These are phyloP conservation scores for Rhodotorula kratochvilovae DNA, from an alignment of 768 basidiomycete genomes.

Conservation along the genomic window DNA sequence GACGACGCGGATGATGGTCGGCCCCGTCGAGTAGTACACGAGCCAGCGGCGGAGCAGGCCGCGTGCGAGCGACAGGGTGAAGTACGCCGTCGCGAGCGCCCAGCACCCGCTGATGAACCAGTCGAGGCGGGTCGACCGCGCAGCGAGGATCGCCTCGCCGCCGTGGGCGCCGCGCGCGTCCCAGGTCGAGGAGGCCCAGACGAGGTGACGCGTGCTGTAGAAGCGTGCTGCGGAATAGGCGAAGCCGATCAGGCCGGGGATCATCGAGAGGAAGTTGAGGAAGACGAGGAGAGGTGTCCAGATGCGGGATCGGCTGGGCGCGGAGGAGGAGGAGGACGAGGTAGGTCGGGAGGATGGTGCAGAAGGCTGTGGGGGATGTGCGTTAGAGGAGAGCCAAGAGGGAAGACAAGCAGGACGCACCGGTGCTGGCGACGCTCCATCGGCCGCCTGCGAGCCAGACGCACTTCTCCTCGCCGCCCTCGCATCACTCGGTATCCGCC, in stretches of 20 bases:
- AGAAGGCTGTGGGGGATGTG: too few species aligned
- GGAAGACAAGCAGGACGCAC: not conserved
- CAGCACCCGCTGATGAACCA: conserved; percentile 38
- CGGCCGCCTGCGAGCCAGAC: not conserved
- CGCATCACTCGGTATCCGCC: not conserved
- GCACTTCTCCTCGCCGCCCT: not conserved
- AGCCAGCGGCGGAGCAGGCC: conserved; percentile 87
- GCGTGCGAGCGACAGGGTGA: conserved; percentile 79
- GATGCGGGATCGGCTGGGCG: conserved; percentile 6
- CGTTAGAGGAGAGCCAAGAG: not conserved
- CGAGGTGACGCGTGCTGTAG: conserved; percentile 14
- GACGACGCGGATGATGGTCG: conserved; percentile 83
- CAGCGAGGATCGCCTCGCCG: conserved; percentile 12
- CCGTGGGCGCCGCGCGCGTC: not conserved
- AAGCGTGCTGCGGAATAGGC: conserved; percentile 37
- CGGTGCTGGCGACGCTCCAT: not conserved
- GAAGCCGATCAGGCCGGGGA: conserved; percentile 38
- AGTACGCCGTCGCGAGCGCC: conserved; percentile 57
- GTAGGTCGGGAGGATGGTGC: rapidly evolving
- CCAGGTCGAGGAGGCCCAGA: conserved; percentile 19
- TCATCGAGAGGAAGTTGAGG: conserved; percentile 35
- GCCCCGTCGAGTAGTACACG: conserved; percentile 78
- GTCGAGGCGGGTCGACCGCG: conserved; percentile 34
- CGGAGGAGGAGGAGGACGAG: not conserved
- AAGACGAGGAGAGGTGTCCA: conserved; percentile 28